Percentiles rank a stretch among this genome's conserved stretches.
Conservation (phyloP, 2,329 filamentous ascomycete species). For the Diaporthe nobilis region DNA sequence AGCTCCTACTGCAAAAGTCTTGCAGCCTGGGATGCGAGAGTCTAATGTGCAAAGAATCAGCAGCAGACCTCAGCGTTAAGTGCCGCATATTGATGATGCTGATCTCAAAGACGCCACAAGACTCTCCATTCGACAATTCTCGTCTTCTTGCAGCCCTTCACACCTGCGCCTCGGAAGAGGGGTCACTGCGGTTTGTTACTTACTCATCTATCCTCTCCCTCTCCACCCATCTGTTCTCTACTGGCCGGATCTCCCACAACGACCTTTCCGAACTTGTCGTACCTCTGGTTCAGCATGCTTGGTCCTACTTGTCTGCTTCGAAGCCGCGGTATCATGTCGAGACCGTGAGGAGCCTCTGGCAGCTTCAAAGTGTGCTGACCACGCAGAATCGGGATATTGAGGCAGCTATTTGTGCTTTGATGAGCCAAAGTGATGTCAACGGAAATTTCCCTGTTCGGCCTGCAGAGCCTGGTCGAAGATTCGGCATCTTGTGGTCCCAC, state of each 20-base stretch:
- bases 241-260: slow-evolving; percentile 64
- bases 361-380: slow-evolving; percentile 81
- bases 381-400: slow-evolving; percentile 81
- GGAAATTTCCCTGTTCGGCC: slow-evolving; percentile 63
- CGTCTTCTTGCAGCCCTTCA: slow-evolving; percentile 66
- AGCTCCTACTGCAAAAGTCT: slow-evolving; percentile 74
- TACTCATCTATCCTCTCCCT: slow-evolving; percentile 73
- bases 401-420: slow-evolving; percentile 79
- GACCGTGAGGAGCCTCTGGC: slow-evolving; percentile 87
- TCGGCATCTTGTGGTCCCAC: slow-evolving; percentile 87
- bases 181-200: slow-evolving; percentile 63
- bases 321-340: slow-evolving; percentile 96
- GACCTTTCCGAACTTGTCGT: slow-evolving; percentile 75
- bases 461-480: slow-evolving; percentile 76
- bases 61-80: slow-evolving; percentile 67
- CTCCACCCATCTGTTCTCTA: slow-evolving; percentile 68
- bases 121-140: slow-evolving; percentile 61
- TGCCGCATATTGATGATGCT: slow-evolving; percentile 72
- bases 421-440: slow-evolving; percentile 68
- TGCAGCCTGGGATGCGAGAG: slow-evolving; percentile 65
- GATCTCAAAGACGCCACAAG: slow-evolving; percentile 65
- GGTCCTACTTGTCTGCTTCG: slow-evolving; percentile 84
- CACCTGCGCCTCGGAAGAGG: slow-evolving; percentile 57
- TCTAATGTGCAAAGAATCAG: slow-evolving; percentile 56
- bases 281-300: slow-evolving; percentile 79